Evolutionary conservation across 208 protist species (phyloP).

Genomic region (Acanthamoeba culbertsoni): DNA sequence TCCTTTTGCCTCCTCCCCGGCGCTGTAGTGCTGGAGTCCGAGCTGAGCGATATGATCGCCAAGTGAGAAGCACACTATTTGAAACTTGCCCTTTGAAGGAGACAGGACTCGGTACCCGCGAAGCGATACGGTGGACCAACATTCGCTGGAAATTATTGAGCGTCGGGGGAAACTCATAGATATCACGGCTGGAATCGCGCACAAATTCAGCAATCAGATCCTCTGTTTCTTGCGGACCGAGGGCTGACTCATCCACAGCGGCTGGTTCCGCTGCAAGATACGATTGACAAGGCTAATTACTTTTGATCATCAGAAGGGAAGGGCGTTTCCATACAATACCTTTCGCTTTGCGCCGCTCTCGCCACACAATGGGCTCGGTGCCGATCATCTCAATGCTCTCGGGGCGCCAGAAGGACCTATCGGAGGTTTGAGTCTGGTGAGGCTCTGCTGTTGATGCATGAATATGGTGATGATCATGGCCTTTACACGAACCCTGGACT

Average conservation of each 20-base stretch:
- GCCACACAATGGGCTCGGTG: conserved; percentile 31
- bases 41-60: background rate
- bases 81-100: background rate
- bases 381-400: background rate
- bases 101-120: background rate
- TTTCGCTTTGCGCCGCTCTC: background rate
- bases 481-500: background rate
- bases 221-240: background rate
- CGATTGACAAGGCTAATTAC: background rate
- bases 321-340: background rate
- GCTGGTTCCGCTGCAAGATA: background rate
- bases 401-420: background rate
- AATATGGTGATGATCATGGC: background rate
- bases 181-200: background rate
- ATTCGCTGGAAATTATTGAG: conserved; percentile 14
- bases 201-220: background rate
- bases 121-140: background rate
- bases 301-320: background rate
- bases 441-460: too few species aligned
- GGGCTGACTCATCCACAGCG: background rate
- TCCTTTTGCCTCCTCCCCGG: background rate
- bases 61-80: background rate
- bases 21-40: background rate
- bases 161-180: background rate
- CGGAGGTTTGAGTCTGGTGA: background rate